These are phyloP conservation scores for Niveomyces coronatus DNA, from an alignment of 2,329 filamentous ascomycete genomes.

Conservation along the genomic window DNA sequence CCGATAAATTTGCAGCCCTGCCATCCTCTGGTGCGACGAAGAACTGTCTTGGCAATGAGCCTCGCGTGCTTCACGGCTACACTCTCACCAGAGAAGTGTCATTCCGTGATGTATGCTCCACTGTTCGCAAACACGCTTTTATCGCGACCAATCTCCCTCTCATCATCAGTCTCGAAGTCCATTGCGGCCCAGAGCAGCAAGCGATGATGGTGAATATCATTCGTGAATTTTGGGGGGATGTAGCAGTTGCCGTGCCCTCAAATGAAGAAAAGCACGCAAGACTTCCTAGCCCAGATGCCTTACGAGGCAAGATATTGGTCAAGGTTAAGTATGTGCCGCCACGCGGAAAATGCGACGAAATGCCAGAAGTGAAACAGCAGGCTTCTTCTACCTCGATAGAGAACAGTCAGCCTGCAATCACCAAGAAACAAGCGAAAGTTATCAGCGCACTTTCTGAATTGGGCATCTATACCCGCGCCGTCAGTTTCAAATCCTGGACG, in stretches of 20 bases:
- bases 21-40: slow-evolving; percentile 3
- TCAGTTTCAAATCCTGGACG: slow-evolving; percentile 68
- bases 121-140: slow-evolving; percentile 74
- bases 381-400: slow-evolving; percentile 23
- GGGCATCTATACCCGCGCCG: slow-evolving; percentile 74
- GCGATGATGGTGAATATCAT: slow-evolving; percentile 89
- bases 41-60: slow-evolving; percentile 43
- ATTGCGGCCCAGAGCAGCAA: slow-evolving; percentile 73
- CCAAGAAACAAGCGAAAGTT: slow-evolving; percentile 48
- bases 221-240: slow-evolving; percentile 67
- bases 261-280: slow-evolving; percentile 33
- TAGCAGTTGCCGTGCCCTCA: slow-evolving; percentile 46
- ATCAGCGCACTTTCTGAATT: slow-evolving; percentile 64
- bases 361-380: not conserved
- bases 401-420: slow-evolving; percentile 22
- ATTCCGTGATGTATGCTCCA: slow-evolving; percentile 75
- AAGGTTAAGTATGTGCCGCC: slow-evolving; percentile 64
- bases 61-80: slow-evolving; percentile 75
- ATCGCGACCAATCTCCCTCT: slow-evolving; percentile 65
- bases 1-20: slow-evolving; percentile 6
- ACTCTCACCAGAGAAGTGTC: slow-evolving; percentile 82
- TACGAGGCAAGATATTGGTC: slow-evolving; percentile 71
- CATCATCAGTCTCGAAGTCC: slow-evolving; percentile 92
- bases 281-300: slow-evolving; percentile 57
- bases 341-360: slow-evolving; percentile 18